A percentile compares a stretch with the other conserved stretches of the same genome.
phyloP scores from a whole-genome alignment of 2,329 filamentous ascomycete genomes.

The Colletotrichum nymphaeae region DNA sequence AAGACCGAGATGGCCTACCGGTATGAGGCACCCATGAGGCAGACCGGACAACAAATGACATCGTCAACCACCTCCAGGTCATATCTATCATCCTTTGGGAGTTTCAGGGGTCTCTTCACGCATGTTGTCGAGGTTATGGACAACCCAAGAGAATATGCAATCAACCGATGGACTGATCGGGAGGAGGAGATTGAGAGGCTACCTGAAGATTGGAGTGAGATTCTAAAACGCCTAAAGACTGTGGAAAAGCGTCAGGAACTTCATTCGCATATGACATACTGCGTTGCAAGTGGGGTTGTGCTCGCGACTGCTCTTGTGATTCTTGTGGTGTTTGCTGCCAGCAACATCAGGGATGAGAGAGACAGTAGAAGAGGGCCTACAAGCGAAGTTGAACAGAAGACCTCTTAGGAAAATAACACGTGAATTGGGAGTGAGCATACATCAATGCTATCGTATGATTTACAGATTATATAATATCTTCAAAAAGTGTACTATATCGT shows the following conservation, averaged over 20 bases:
- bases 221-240: accelerated
- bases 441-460: too few species aligned
- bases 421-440: too few species aligned
- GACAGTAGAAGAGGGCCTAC: too few species aligned
- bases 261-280: background rate
- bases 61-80: accelerated
- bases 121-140: background rate
- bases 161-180: background rate
- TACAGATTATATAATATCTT: too few species aligned
- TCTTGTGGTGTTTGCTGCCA: background rate
- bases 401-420: too few species aligned
- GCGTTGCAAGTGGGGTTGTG: background rate
- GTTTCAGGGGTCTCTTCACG: background rate
- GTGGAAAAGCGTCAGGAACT: background rate
- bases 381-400: too few species aligned
- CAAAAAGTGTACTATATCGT: too few species aligned
- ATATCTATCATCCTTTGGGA: background rate
- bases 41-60: background rate
- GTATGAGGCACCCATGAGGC: too few species aligned
- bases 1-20: too few species aligned
- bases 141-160: background rate
- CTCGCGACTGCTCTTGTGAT: background rate
- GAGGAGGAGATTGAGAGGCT: background rate
- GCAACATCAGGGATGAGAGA: too few species aligned
- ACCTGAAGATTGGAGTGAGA: accelerated